phyloP scores from a whole-genome alignment of 352 stramenopile species.

The Peronosclerospora sorghi region DNA sequence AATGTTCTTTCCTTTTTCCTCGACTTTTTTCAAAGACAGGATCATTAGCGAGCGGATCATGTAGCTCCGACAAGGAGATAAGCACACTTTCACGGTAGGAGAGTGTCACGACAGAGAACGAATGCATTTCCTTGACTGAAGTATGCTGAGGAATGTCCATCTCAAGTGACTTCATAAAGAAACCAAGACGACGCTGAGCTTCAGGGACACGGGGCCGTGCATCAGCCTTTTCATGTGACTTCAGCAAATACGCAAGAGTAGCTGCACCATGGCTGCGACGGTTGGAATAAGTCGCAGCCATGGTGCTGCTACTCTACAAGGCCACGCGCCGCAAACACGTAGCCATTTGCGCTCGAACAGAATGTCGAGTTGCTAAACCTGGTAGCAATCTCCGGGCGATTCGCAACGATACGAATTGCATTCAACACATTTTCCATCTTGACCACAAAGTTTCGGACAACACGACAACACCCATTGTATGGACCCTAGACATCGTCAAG shows the following conservation, averaged over 20 bases:
- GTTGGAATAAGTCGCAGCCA: constrained; percentile 77
- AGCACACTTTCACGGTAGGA: no score
- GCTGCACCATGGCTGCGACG: constrained; percentile 65
- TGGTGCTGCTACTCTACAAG: constrained; percentile 56
- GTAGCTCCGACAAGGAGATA: constrained; percentile 53
- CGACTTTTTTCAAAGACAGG: constrained; percentile 57
- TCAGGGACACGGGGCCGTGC: constrained; percentile 65
- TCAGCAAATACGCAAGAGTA: constrained; percentile 52
- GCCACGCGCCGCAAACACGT: no score
- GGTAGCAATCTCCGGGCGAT: constrained; percentile 37
- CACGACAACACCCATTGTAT: constrained; percentile 62
- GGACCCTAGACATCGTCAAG: no score
- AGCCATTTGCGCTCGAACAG: no score
- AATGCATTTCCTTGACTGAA: constrained; percentile 67
- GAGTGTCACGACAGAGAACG: no score
- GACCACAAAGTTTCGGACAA: constrained; percentile 63
- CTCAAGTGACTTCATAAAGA: constrained; percentile 65
- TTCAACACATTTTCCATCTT: constrained; percentile 69
- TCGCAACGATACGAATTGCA: constrained; percentile 38
- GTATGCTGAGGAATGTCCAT: constrained; percentile 69
- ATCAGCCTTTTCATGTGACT: constrained; percentile 57
- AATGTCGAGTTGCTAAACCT: no score
- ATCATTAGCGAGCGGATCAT: constrained; percentile 58
- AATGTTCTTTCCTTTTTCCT: constrained; percentile 68
- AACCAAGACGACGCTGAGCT: no score